Evolutionary conservation across 1,139 yeast genomes (phyloP), one percentile per base, ranked within the genome.

Genomic region (Pneumocystis carinii): DNA sequence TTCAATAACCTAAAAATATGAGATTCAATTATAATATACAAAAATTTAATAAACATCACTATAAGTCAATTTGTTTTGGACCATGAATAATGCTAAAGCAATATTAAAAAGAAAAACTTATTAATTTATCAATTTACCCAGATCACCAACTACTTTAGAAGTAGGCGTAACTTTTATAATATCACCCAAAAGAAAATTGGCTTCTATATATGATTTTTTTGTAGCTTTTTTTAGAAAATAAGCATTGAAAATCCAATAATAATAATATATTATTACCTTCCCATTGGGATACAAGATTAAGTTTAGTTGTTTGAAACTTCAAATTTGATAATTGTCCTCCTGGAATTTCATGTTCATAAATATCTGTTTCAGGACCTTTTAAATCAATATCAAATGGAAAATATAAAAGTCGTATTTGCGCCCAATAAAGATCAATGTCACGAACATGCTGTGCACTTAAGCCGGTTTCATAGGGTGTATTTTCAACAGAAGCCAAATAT

Each of bases 331-430:
- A 83, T 79, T 92, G 99, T 69, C 98, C 98, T 79, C 99, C 99
- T 63, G 99, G 99, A 70, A 92, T 92, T 80, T 92, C 99, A 78
- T 92, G 98, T 70, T 85, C 85, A 76, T 92, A 92, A 64, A 92
- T 98, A 77, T 92, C 98, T 69, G 99, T 97, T 76, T 92, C 99
- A 66, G 99, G 98, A 64, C 98, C 98, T 81, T 92, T 94, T 76
- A 92, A 83, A 72, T 92, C 97, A 62, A 98, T 97, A 77, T 90
- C 99, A 76, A 94, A 92, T 76, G 96, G 90, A 61, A 96, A 87
- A 80, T 92, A 92, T 69, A 94, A 79, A 72, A 92, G 80, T 78
- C 99, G 85, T 94, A 94, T 90, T 79, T 92, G 97, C 58, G 95
- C 95, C 99, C 99, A 92, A 81, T 92, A 92, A 68, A 87, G 77